These are phyloP conservation scores for Vitis hybrid DNA, from an alignment of 177 flowering plant genomes.

Conservation along the genomic window DNA sequence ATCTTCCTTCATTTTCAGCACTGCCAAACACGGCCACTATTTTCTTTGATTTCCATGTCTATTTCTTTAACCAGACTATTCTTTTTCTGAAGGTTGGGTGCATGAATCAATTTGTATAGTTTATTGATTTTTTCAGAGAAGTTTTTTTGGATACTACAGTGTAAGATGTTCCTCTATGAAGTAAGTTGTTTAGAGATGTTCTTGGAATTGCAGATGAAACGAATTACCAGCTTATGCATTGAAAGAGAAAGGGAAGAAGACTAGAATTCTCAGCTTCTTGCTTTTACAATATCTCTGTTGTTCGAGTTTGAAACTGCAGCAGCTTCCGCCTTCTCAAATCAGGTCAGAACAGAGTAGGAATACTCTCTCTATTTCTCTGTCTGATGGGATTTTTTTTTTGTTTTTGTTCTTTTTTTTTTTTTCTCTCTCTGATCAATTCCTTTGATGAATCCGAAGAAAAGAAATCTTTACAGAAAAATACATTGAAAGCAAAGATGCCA, in stretches of 20 bases:
- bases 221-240: neutral
- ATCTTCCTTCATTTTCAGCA: no score
- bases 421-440: no score
- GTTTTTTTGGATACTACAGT: neutral
- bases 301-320: neutral
- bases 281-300: neutral
- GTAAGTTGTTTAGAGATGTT: slow-evolving; percentile 15
- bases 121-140: no score
- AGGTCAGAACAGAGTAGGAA: neutral
- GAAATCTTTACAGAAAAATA: neutral
- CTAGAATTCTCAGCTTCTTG: neutral
- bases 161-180: slow-evolving; percentile 13
- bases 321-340: neutral
- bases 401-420: no score
- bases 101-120: no score
- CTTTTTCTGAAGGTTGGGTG: no score
- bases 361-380: neutral
- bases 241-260: slow-evolving; percentile 5
- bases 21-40: no score
- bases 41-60: no score
- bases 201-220: slow-evolving; percentile 15
- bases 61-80: no score
- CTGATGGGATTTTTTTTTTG: no score
- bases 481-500: neutral
- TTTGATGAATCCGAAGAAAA: neutral